Base-by-base conservation (phyloP, 148 eudicot species). In the Euryodendron excelsum region DNA sequence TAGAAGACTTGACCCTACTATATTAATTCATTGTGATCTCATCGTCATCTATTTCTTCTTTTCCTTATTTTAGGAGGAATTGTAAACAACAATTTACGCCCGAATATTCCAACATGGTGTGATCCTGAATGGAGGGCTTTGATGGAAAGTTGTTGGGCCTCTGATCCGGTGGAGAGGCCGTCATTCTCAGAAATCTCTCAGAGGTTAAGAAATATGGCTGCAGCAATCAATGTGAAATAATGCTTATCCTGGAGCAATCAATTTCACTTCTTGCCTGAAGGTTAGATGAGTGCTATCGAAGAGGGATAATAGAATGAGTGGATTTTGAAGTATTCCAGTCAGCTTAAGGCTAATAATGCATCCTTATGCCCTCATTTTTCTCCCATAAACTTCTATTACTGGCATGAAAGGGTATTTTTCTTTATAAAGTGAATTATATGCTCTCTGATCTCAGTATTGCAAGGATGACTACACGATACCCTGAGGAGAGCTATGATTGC, bases 71-170 rank as follows among this genome's bases (percentile, higher is more conserved):
- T 74, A 96, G 99, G 98, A 44, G 99, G 99, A 58, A 96, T 96
- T 23, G 97, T 96, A 78, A 92, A 91, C 90, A 89, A 93, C 88
- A 77, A 90, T 21, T 78, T 96, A 75, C 98, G 98, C 3, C 99
- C 99, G 11, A 85, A 91, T 77, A 96, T 91, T 69, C 99, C 99
- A 20, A 86, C 93, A 48, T 96, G 99, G 99, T 96, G 99, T 55
- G 99, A 96, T 84, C 99, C 98, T 12, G 98, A 93, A 79, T 96
- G 99, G 99, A 96, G 88, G 64, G 72, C 95, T 33, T 79, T 96
- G 82, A 93, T 93, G 98, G 93, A 91, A 86, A 91, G 95, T 80
- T 90, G 98, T 80, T 96, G 99, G 99, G 85, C 92, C 61, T 75
- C 93, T 70, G 98, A 96, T 30, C 94, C 99, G 0, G 82, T 85